These are phyloP conservation scores for Fusarium miscanthi DNA, from an alignment of 2,329 filamentous ascomycete species.

Conservation along the genomic window DNA sequence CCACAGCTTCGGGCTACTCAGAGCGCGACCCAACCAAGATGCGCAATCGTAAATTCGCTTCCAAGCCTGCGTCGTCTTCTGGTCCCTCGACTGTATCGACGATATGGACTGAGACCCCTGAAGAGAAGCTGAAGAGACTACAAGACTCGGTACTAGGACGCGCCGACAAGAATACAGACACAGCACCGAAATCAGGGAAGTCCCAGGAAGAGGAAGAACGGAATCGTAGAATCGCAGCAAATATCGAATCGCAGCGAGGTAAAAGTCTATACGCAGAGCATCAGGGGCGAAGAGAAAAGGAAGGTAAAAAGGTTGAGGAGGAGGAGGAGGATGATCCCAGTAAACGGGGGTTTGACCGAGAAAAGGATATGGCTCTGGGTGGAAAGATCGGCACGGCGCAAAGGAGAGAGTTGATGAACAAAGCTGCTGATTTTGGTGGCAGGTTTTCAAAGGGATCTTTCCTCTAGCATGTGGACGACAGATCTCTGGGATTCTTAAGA, in stretches of 20 bases:
- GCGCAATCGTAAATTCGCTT: conserved; percentile 84
- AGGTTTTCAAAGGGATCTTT: conserved; percentile 83
- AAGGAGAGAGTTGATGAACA: conserved; percentile 80
- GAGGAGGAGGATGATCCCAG: conserved; percentile 94
- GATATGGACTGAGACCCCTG: conserved; percentile 92
- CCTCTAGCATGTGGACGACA: conserved; percentile 51
- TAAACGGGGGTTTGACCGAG: conserved; percentile 85
- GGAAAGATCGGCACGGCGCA: conserved; percentile 78
- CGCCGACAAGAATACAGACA: conserved; percentile 54
- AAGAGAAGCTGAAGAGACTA: conserved; percentile 84
- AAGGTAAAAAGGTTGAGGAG: conserved; percentile 59
- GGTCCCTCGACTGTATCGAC: conserved; percentile 62
- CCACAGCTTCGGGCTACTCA: conserved; percentile 64
- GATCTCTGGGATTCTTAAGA: neutral
- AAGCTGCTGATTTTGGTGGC: conserved; percentile 83
- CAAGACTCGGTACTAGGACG: conserved; percentile 86
- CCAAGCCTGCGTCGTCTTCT: conserved; percentile 59
- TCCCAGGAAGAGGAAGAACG: conserved; percentile 68
- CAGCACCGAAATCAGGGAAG: conserved; percentile 53
- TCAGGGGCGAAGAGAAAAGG: conserved; percentile 49
- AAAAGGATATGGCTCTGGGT: conserved; percentile 91
- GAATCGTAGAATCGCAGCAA: conserved; percentile 59
- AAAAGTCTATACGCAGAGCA: conserved; percentile 71
- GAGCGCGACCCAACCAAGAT: conserved; percentile 86
- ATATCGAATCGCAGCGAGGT: conserved; percentile 65